Evolutionary conservation across 495 filamentous ascomycete genomes (phyloP).

Genomic region (Xylona heveae): DNA sequence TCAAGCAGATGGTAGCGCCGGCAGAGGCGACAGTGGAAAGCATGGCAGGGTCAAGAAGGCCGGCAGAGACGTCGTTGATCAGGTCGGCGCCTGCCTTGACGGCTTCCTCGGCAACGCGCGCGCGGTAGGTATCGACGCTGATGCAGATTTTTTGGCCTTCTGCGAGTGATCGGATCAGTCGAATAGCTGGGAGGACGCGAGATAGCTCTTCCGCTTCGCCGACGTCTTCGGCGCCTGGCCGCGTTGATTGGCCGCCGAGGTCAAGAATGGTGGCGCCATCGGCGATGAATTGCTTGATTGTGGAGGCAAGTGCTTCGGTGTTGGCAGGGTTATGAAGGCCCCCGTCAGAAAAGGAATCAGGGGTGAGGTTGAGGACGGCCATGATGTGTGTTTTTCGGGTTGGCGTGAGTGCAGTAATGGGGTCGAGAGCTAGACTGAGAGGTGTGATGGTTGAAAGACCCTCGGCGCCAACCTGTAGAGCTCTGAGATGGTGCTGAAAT

Average conservation of each 20-base stretch:
- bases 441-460: conserved; percentile 50
- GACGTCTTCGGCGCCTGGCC: conserved; percentile 53
- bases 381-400: conserved; percentile 58
- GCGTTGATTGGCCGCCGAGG: conserved; percentile 80
- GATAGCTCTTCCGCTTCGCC: conserved; percentile 48
- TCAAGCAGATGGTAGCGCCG: conserved; percentile 66
- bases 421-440: conserved; percentile 31
- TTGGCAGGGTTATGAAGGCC: conserved; percentile 31
- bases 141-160: conserved; percentile 42
- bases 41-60: conserved; percentile 61
- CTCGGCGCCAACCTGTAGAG: conserved; percentile 27
- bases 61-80: conserved; percentile 86
- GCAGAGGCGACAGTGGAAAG: conserved; percentile 56
- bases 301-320: conserved; percentile 14
- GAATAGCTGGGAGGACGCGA: conserved; percentile 59
- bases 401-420: conserved; percentile 40
- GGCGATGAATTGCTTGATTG: conserved; percentile 24
- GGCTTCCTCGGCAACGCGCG: conserved; percentile 61
- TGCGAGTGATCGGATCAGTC: conserved; percentile 45
- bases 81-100: conserved; percentile 77
- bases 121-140: conserved; percentile 82
- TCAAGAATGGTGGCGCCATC: conserved; percentile 70
- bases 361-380: conserved; percentile 89
- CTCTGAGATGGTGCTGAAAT: conserved; percentile 35
- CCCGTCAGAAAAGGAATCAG: conserved; percentile 94